phyloP scores from a whole-genome alignment of 768 basidiomycete species.

The Boletus coccyginus region DNA sequence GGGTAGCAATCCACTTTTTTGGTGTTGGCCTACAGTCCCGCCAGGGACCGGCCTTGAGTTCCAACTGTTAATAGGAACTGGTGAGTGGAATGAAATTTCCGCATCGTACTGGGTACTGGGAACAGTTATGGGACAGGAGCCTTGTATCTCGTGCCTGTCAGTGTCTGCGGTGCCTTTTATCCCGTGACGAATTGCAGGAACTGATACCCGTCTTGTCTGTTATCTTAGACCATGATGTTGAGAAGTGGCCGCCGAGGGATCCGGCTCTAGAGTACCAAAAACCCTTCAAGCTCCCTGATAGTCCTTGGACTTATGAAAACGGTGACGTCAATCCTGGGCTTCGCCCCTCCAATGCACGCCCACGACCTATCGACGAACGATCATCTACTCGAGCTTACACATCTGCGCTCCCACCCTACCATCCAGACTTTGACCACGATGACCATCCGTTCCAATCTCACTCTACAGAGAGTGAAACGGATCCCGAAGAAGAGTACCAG shows the following conservation, averaged over 20 bases:
- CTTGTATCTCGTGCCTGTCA: conserved; percentile 1
- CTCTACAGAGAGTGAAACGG: conserved; percentile 21
- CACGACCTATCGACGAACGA: conserved; percentile 28
- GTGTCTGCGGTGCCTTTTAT: conserved; percentile 2
- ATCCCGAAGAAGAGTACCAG: conserved; percentile 31
- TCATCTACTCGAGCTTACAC: conserved; percentile 31
- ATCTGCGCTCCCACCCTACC: conserved; percentile 68
- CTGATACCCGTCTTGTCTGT: conserved; percentile 11
- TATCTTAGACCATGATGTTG: conserved; percentile 35
- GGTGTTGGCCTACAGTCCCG: conserved; percentile 77
- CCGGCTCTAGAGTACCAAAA: conserved; percentile 39
- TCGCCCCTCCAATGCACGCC: conserved; percentile 53
- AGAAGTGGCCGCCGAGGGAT: conserved; percentile 75
- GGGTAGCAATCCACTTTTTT: conserved; percentile 69
- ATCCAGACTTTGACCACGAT: conserved; percentile 60
- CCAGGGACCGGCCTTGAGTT: conserved; percentile 77
- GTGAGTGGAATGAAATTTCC: conserved; percentile 66
- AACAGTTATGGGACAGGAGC: conserved; percentile 4
- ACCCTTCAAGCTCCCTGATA: conserved; percentile 49
- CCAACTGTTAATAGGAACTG: conserved; percentile 63
- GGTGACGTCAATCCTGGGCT: conserved; percentile 74
- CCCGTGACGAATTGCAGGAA: not conserved
- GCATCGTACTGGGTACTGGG: conserved; percentile 12
- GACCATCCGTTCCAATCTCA: conserved; percentile 18
- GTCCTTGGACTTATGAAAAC: conserved; percentile 87